Base-by-base conservation (phyloP, 306 rosid genomes). In the Cucurbita pepo region DNA sequence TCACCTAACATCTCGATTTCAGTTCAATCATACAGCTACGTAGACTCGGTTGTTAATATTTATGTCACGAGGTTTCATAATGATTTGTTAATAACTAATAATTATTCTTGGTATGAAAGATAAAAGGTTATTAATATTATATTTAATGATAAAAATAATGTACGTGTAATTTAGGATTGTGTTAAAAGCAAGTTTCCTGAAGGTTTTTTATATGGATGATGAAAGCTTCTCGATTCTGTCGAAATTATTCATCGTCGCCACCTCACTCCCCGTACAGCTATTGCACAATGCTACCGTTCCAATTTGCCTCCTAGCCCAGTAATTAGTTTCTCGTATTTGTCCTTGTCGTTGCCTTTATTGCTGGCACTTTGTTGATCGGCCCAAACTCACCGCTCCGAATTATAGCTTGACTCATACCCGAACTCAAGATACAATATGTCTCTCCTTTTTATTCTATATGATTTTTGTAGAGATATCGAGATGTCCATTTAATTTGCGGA, bases 381-480 rank as follows among this genome's bases (percentile, higher is more conserved):
- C 94, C 83, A 90, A 59, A 41, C 97, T 94, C 78, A 90, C 30
- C 72, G 94, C 94, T 2, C 52, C 96, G 0, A 94, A 83, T 59
- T 94, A 97, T 1, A 97, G 98, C 22, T 97, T 96, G 0, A 90
- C 87, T 97, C 96, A 94, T 10, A 90, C 52, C 55, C 97, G 83
- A 22, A 83, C 80, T 36, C 98, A 69, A 0, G 97, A 88, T 0
- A 95, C 96, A 48, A 90, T 88, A 41, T 88, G 84, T 71, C 71
- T 94, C 86, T 94, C 98, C 44, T 86, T 91, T 0, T 81, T 73
- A 8, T 74, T 83, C 3, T 80, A 88, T 69, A 72, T 86, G n/a
- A 84, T 90, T 0, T 82, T 25, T 25, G 30, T 25, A 25, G 30
- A 25, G 30, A 25, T 25, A 2, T 25, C 30, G 30, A 25, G 30